Evolutionary conservation across 805 yeast species (phyloP).

Genomic region (Ogataea nitratoaversa): DNA sequence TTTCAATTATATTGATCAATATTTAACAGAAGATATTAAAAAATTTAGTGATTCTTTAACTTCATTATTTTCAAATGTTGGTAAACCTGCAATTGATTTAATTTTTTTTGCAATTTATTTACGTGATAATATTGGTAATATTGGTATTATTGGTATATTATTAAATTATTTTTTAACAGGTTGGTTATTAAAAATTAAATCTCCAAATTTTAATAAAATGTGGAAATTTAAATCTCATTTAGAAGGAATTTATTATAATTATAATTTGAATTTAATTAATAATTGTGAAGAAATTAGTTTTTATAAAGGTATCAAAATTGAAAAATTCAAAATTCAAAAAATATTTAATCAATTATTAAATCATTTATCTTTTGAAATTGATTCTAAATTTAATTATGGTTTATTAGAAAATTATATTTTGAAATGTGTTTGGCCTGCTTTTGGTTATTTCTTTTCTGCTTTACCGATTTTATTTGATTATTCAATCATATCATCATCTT

Average conservation of each 20-base stretch:
- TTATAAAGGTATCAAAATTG: constrained; percentile 82
- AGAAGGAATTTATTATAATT: constrained; percentile 86
- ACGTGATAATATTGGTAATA: constrained; percentile 78
- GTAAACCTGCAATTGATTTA: constrained; percentile 86
- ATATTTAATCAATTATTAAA: constrained; percentile 51
- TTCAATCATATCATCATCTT: constrained; percentile 17
- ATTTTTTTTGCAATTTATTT: constrained; percentile 80
- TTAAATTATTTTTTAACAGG: constrained; percentile 80
- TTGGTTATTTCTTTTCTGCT: constrained; percentile 89
- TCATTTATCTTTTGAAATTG: constrained; percentile 33
- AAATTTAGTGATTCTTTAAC: constrained; percentile 79
- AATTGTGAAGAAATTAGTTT: constrained; percentile 94
- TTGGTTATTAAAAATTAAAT: constrained; percentile 57
- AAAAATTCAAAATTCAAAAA: constrained; percentile 58
- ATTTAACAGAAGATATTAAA: constrained; percentile 78
- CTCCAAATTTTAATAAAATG: constrained; percentile 83
- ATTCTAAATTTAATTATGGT: constrained; percentile 64
- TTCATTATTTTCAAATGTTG: constrained; percentile 80
- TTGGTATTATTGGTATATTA: constrained; percentile 81
- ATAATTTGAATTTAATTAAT: constrained; percentile 77
- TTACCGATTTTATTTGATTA: constrained; percentile 71
- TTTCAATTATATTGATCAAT: constrained; percentile 73
- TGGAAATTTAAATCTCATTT: constrained; percentile 69
- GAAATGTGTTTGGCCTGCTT: constrained; percentile 91
- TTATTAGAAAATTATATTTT: constrained; percentile 80